Percentiles rank a stretch among this genome's conserved stretches.
These are phyloP conservation scores for Cercospora citrullina DNA, from an alignment of 2,329 filamentous ascomycete species.

Conservation along the genomic window DNA sequence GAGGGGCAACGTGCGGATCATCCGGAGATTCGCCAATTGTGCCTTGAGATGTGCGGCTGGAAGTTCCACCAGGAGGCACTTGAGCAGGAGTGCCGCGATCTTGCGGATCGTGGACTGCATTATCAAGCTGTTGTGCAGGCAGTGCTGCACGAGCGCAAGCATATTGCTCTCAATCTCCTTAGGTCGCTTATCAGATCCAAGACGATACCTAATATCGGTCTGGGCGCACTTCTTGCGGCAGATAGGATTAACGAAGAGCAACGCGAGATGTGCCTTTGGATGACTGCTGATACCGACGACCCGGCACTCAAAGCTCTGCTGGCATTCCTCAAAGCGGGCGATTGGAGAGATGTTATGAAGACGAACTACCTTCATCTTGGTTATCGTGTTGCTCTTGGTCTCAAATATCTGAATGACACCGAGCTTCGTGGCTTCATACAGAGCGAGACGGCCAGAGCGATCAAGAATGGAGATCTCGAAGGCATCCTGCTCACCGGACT, in stretches of 20 bases:
- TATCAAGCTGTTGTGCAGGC: slow-evolving; percentile 74
- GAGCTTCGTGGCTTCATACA: slow-evolving; percentile 48
- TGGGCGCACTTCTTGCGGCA: slow-evolving; percentile 51
- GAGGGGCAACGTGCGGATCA: slow-evolving; percentile 63
- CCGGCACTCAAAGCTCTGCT: slow-evolving; percentile 79
- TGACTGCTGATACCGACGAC: slow-evolving; percentile 67
- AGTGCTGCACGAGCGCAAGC: slow-evolving; percentile 69
- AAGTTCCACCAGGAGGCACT: slow-evolving; percentile 58
- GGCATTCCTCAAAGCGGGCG: slow-evolving; percentile 71
- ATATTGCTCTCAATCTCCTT: slow-evolving; percentile 68
- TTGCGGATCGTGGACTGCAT: slow-evolving; percentile 58
- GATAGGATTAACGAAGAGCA: slow-evolving; percentile 57
- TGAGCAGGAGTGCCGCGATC: slow-evolving; percentile 50
- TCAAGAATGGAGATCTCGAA: slow-evolving; percentile 69
- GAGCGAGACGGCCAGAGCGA: slow-evolving; percentile 59
- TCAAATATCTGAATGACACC: slow-evolving; percentile 66
- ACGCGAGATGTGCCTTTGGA: slow-evolving; percentile 61
- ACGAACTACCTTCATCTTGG: slow-evolving; percentile 72
- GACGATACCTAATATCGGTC: slow-evolving; percentile 58
- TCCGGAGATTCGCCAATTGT: slow-evolving; percentile 71
- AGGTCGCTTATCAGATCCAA: slow-evolving; percentile 68
- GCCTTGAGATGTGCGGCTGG: slow-evolving; percentile 73
- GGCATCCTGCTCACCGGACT: slow-evolving; percentile 77
- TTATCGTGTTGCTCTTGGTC: slow-evolving; percentile 72
- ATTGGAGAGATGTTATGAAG: slow-evolving; percentile 73